Evolutionary conservation across 768 basidiomycete species (phyloP), one percentile per base, ranked within the genome.

Genomic region (Lentinula aciculospora): DNA sequence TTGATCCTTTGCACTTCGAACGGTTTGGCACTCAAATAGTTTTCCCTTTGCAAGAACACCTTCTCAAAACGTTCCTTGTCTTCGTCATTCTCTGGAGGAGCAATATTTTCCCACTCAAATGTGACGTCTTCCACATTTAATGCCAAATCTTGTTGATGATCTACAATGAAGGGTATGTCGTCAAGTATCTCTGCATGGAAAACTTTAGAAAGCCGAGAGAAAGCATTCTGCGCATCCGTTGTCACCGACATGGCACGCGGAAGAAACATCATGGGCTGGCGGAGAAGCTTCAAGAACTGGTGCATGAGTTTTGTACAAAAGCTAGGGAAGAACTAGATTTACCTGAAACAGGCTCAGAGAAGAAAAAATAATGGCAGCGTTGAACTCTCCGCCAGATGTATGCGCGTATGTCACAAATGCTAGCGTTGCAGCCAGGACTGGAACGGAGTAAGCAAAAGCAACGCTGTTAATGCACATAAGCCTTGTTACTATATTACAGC

Each of bases 181-280:
- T 69, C 70, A 58, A 79, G 74, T 12, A 76, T 67, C 63, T 86
- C 82, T 0, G 88, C 85, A 34, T 77, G 68, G 64, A 85, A 86
- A 1, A 86, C 71, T 17, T 65, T 65, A 5, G 68, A 67, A 0
- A 86, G 70, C 13, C 87, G 78, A 19, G 69, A 66, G 31, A 89
- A 68, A 0, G 87, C 87, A 64, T 81, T 88, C 56, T 76, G 73
- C 1, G 85, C 86, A 63, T 90, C 87, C 0, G 83, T 78, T 37
- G 81, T 80, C 8, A 81, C 78, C 9, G 85, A 84, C 8, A 88
- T 70, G 2, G 81, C 80, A 5, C 83, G 78, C 13, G 84, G 84
- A 34, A 86, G 69, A 67, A 83, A 83, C 80, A 83, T 80, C 75
- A 86, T 80, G 0, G 86, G 86, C 67, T 88, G 86, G 13, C 86